Base-by-base conservation (phyloP, 2,329 filamentous ascomycete species). In the Fusarium poae region DNA sequence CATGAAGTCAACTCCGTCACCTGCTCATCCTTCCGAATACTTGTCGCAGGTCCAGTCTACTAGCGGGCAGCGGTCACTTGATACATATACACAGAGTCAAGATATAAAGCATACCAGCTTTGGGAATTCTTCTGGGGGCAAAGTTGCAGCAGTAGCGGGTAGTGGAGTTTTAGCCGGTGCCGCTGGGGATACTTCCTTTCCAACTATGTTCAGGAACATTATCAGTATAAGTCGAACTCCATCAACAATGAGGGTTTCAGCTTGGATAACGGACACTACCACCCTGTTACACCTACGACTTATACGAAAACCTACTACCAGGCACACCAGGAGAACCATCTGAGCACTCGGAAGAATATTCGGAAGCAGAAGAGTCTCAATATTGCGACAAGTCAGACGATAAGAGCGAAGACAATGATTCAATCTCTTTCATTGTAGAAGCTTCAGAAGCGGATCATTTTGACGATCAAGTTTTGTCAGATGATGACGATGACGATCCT, bases 181-280 rank as follows among this genome's bases (percentile, higher is more conserved):
- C 34, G n/a, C 9, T 42, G 42, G 57, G 34, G 42, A 16, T 42
- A 60, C 32, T 21, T 57, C 15, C 53, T 60, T 25, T 49, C 57
- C 12, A 49, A 29, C 13, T 21, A 58, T n/a, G 34, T 35, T 16
- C 25, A 18, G 11, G 34, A 20, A 21, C 11, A 58, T 35, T 13
- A 60, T 29, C 20, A 60, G 42, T n/a, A 18, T n/a, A 15, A 48
- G 29, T 12, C 27, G 15, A 60, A 13, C 10, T 27, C 29, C 4
- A 13, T 45, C 11, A 37, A 35, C 18, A 30, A 48, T 6, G 18
- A 29, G n/a, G 35, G 39, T 6, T 13, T 27, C 15, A 18, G 44
- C 16, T 29, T 25, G n/a, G 21, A 42, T 15, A 20, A 32, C 8
- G 12, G 7, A 5, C 18, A 43, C 15, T 27, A 49, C 15, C 16